Evolutionary conservation across 306 rosid genomes (phyloP), one percentile per base, ranked within the genome.

Genomic region (Lupinus albus): DNA sequence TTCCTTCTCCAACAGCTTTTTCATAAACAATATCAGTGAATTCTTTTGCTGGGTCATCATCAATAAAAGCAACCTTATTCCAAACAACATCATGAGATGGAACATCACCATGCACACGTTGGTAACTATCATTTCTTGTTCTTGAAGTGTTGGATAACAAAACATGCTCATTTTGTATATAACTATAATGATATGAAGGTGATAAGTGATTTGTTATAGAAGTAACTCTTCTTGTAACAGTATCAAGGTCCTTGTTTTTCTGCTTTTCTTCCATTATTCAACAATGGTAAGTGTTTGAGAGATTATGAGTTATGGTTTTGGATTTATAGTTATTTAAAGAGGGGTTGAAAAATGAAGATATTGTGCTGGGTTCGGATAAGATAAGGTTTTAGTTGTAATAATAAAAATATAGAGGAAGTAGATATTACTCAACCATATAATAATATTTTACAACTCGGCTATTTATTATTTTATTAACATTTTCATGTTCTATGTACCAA

Each of bases 1-100:
- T 87, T 59, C 80, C 98, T 81, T 92, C 98, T 8, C 84, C 95
- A 21, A 60, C 84, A 13, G 96, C 84, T 46, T 89, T 89, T 83
- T 92, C 87, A 60, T 92, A 92, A 2, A 87, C 2, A 36, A 89
- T 89, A 79, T 92, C 96, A 4, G 81, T 80, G 81, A 84, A 89
- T 2, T 72, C 85, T 30, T 85, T 79, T 11, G 74, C 89, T 4
- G 79, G 77, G 6, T 79, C 78, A 61, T 79, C 95, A 64, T 79
- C 96, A 15, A 61, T 92, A 13, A 61, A 30, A 16, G 84, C 76
- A 7, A 46, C 53, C 25, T 61, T 72, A 96, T 64, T 72, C 98
- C 95, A 92, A 30, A 81, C 81, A 45, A 81, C 91, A 11, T 80
- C 83, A 53, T 80, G 76, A 12, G 81, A 68, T 14, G 91, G 68